Evolutionary conservation across 2,329 filamentous ascomycete genomes (phyloP), one percentile per base, ranked within the genome.

Genomic region (Penicillium fuscoglaucum): DNA sequence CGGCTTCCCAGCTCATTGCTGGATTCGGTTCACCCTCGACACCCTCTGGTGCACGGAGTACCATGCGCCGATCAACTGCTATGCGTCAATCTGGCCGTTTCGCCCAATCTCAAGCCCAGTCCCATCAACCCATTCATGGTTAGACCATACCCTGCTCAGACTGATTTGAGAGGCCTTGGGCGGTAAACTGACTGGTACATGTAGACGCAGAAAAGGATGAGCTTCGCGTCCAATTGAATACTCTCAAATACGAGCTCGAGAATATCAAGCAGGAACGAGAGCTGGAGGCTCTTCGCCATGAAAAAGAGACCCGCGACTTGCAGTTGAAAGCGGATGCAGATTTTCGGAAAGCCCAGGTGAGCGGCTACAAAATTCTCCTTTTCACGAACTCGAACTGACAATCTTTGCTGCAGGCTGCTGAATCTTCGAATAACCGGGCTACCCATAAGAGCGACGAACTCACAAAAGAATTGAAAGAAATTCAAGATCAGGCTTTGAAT

Each of bases 241-340:
- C 91, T 0, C 80, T 97, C 51, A 88, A 88, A 61, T 99, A 97
- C 77, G 91, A 93, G 58, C 83, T 96, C 64, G 90, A 92, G 68
- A 93, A 90, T 19, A 80, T 90, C 53, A 93, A 93, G 68, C 91
- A 96, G 66, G 93, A 98, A 70, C 88, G 90, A 66, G 91, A 96
- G 58, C 84, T 97, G 68, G 81, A 87, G 48, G 83, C 86, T 10
- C 81, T 96, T 17, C 87, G 91, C 61, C 90, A 95, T 66, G 89
- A 91, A 64, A 90, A 90, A 67, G 93, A 96, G 68, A 75, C 96
- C 24, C 87, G 93, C 61, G 91, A 96, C 56, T 83, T 88, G 1
- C 87, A 90, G 64, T 83, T 87, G 48, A 90, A 89, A 62, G 89
- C 90, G n/a, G 92, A 97, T 68, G 88, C 90, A 9, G 93, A 96